Evolutionary conservation across 495 filamentous ascomycete genomes (phyloP).

Genomic region (Penicillium subrubescens): DNA sequence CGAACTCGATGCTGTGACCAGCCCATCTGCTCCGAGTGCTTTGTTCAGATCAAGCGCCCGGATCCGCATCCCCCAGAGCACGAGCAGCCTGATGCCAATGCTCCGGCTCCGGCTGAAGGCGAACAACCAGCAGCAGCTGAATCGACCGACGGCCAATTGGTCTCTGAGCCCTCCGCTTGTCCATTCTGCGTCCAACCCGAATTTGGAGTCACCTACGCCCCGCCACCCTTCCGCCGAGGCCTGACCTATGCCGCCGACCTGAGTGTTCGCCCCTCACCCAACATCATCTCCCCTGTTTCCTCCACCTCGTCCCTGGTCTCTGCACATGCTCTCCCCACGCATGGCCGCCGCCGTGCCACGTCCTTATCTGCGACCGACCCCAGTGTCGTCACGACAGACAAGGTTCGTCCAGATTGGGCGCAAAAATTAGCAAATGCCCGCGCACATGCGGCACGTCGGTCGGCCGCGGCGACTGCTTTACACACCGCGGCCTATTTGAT

Average conservation of each 20-base stretch:
- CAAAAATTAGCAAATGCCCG: conserved; percentile 85
- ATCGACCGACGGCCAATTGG: conserved; percentile 63
- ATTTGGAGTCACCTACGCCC: conserved; percentile 89
- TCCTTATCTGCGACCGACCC: conserved; percentile 81
- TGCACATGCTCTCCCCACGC: conserved; percentile 29
- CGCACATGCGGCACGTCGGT: conserved; percentile 78
- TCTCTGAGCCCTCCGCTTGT: conserved; percentile 90
- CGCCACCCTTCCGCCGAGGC: conserved; percentile 85
- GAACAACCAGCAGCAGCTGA: conserved; percentile 29
- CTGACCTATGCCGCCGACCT: conserved; percentile 64
- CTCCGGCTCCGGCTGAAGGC: conserved; percentile 42
- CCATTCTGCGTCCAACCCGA: conserved; percentile 95
- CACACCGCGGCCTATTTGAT: conserved; percentile 96
- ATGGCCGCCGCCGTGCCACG: conserved; percentile 67
- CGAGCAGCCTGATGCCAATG: conserved; percentile 55
- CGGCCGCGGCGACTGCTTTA: conserved; percentile 90
- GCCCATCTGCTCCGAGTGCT: conserved; percentile 97
- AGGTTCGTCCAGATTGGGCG: conserved; percentile 90
- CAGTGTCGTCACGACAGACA: conserved; percentile 87
- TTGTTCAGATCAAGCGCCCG: conserved; percentile 96
- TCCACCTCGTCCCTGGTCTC: conserved; percentile 58
- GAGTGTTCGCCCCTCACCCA: conserved; percentile 42
- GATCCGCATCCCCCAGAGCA: conserved; percentile 96
- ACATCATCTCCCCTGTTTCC: conserved; percentile 70
- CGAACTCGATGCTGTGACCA: conserved; percentile 95